phyloP scores from a whole-genome alignment of 2,329 filamentous ascomycete genomes.

The Uncinocarpus reesii region DNA sequence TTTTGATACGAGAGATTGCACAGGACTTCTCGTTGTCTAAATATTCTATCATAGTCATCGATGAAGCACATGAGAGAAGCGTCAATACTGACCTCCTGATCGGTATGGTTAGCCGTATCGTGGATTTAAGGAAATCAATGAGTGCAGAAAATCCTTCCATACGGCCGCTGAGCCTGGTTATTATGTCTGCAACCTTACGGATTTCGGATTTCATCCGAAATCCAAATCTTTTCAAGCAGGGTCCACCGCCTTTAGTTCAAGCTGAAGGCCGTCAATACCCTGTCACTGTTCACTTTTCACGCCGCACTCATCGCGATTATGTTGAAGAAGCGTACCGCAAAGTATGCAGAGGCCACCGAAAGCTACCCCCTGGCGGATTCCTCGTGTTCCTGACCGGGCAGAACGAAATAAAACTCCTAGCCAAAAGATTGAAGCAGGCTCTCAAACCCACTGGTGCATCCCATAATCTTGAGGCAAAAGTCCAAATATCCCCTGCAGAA shows the following conservation, averaged over 20 bases:
- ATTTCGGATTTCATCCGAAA: conserved; percentile 89
- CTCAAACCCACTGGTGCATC: conserved; percentile 46
- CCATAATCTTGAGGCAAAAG: conserved; percentile 51
- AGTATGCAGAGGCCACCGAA: conserved; percentile 74
- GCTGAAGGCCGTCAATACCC: conserved; percentile 86
- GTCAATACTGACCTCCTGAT: conserved; percentile 98
- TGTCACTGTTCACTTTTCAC: conserved; percentile 80
- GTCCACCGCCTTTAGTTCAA: conserved; percentile 71
- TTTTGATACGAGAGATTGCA: conserved; percentile 79
- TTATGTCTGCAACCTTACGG: conserved; percentile 93
- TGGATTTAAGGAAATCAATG: conserved; percentile 69
- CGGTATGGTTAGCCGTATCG: conserved; percentile 87
- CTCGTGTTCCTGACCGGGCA: conserved; percentile 91
- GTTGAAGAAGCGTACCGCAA: conserved; percentile 84
- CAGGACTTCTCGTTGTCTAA: conserved; percentile 79
- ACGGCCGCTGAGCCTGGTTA: conserved; percentile 79
- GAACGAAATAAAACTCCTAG: conserved; percentile 78
- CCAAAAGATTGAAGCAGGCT: conserved; percentile 63
- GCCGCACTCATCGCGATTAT: conserved; percentile 75
- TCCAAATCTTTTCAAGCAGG: conserved; percentile 59
- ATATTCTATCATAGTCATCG: conserved; percentile 88
- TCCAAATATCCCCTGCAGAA: conserved; percentile 66
- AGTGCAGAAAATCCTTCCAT: conserved; percentile 58
- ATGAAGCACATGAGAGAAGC: conserved; percentile 93
- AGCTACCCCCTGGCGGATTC: conserved; percentile 81